These are phyloP conservation scores for Pythium diclinum DNA, from an alignment of 352 stramenopile species.

Conservation along the genomic window DNA sequence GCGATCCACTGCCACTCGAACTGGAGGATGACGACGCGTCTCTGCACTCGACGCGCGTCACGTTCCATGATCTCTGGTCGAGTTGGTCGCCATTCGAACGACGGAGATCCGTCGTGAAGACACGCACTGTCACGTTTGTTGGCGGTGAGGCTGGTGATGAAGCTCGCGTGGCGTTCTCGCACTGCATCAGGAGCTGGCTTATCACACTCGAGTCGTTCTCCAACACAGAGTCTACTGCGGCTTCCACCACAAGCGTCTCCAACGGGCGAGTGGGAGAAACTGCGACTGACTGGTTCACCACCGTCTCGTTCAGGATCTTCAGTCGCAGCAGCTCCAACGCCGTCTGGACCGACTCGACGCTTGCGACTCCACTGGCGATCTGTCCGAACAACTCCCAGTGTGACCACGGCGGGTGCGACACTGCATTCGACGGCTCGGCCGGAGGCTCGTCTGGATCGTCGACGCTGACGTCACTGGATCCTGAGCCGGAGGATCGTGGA, in stretches of 20 bases:
- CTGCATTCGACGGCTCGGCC: constrained; percentile 7
- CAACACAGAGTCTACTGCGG: not conserved
- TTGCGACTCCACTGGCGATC: constrained; percentile 1
- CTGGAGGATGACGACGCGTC: not conserved
- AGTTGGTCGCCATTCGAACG: not conserved
- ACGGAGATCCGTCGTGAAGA: constrained; percentile 19
- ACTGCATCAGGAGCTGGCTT: constrained; percentile 7
- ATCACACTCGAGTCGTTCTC: constrained; percentile 5
- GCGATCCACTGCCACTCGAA: not conserved
- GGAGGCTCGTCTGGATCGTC: not conserved
- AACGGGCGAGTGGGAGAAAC: not conserved
- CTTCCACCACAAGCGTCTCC: constrained; percentile 10
- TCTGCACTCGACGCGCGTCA: constrained; percentile 1
- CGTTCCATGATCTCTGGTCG: constrained; percentile 8
- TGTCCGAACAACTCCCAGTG: constrained; percentile 25
- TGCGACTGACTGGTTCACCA: not conserved
- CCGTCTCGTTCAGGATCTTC: constrained; percentile 6
- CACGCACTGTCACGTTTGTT: not conserved
- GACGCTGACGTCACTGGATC: too few species aligned
- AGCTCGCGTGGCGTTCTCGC: not conserved
- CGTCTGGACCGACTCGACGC: not conserved
- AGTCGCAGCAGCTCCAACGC: constrained; percentile 8
- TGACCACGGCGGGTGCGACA: constrained; percentile 18
- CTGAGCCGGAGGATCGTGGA: too few species aligned
- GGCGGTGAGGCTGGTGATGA: too few species aligned